Evolutionary conservation across 352 stramenopile genomes (phyloP), one percentile per base, ranked within the genome.

Genomic region (Peronospora tabacina): DNA sequence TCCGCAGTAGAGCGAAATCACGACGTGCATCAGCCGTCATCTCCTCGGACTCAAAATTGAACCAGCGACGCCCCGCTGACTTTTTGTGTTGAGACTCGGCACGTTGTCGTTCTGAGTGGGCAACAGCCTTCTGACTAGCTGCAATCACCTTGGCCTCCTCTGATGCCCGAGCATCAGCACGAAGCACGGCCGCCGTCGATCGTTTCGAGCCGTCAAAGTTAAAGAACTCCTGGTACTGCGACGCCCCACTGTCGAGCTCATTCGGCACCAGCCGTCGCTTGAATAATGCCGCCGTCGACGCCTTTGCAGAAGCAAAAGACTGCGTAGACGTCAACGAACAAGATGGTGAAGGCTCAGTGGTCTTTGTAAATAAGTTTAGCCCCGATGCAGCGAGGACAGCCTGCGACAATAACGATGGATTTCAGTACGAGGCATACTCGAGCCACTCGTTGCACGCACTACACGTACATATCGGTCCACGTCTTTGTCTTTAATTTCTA

Each of bases 1-100:
- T 96, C 7, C 87, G 85, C 55, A 98, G 80, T 15, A 98, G 58
- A n/a, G 77, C 63, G 49, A 97, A 90, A 67, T 97, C 90, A 5
- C 82, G 77, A 36, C 90, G 87, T 12, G 89, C 67, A 26, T 95
- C 76, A 8, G 84, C 68, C 12, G 89, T 95, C 68, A 96, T 84
- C 37, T 94, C 75, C 15, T 95, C 77, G 7, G 87, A 89, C 35
- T 66, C 62, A 74, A 98, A 97, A 62, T 82, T 76, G 56, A 97
- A 97, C 90, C 90, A 98, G 37, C 92, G 85, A 26, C 71, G 66
- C 3, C 83, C 75, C 1, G 78, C 81, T 10, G 60, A 79, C 35
- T 68, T 71, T n/a, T 66, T 78, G 36, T 70, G 68, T 44, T 63
- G 57, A 22, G 68, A 57, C 47, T 87, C 75, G 2, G 46, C 55